Conservation (phyloP, 331 rosid genomes). For the Stylosanthes scabra region DNA sequence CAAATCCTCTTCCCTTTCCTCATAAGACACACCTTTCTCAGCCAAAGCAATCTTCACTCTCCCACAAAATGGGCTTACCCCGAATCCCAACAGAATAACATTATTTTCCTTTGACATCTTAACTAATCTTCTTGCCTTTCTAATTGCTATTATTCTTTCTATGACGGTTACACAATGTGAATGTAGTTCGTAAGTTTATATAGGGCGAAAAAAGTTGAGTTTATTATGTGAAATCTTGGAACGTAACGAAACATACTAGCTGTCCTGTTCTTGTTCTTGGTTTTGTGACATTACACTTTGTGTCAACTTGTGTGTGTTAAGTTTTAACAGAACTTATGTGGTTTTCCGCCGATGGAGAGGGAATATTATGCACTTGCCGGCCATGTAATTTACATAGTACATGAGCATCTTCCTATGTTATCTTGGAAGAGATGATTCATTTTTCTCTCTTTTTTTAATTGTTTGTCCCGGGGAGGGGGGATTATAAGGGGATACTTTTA, state of each 20-base stretch:
- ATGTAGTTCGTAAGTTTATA: constrained; percentile 38
- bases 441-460: background rate
- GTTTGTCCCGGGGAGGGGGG: background rate
- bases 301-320: constrained; percentile 29
- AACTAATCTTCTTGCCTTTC: background rate
- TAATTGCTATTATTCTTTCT: background rate
- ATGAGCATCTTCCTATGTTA: background rate
- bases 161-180: constrained; percentile 21
- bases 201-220: background rate
- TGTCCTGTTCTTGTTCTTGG: constrained; percentile 15
- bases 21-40: constrained; percentile 59
- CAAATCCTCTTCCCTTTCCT: constrained; percentile 56
- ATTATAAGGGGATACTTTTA: background rate
- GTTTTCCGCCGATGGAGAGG: background rate
- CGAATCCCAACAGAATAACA: constrained; percentile 53
- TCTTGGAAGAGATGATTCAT: background rate
- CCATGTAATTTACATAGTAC: background rate
- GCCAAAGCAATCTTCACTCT: constrained; percentile 67
- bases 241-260: constrained; percentile 4
- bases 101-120: constrained; percentile 59
- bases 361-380: constrained; percentile 28
- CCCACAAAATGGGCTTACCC: constrained; percentile 63
- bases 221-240: background rate
- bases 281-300: background rate
- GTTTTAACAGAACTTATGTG: background rate